Percentiles rank a stretch among this genome's conserved stretches.
Evolutionary conservation across 169 alveolate genomes (phyloP).

Genomic region (Eimeria praecox): DNA sequence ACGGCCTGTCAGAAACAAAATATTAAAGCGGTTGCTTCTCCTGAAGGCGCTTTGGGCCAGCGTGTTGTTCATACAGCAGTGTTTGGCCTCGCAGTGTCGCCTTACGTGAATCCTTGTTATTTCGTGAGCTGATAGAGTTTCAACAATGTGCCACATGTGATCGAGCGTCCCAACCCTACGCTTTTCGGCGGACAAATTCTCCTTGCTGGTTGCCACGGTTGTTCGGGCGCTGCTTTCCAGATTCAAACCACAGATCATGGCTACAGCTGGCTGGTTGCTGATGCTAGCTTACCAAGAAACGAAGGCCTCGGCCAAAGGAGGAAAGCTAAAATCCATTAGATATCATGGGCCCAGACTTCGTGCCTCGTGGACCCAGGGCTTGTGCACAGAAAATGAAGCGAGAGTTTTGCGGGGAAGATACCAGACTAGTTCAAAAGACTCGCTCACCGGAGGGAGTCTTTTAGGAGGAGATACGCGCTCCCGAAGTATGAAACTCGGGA

Average conservation of each 20-base stretch:
- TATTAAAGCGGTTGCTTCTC: not conserved
- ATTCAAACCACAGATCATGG: not conserved
- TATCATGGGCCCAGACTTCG: not conserved
- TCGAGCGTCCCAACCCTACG: slow-evolving; percentile 75
- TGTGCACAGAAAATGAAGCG: not conserved
- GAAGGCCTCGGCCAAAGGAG: not conserved
- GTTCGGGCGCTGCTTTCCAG: slow-evolving; percentile 50
- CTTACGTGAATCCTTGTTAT: slow-evolving; percentile 66
- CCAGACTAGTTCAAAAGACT: not conserved
- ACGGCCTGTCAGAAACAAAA: slow-evolving; percentile 32
- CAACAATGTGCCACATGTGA: slow-evolving; percentile 61
- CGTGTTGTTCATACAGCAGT: not conserved
- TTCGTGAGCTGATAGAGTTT: slow-evolving; percentile 59
- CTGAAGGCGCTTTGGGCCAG: not conserved
- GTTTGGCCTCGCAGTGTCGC: not conserved
- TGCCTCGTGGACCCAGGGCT: not conserved
- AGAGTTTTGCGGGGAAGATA: not conserved
- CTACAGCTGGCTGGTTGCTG: not conserved
- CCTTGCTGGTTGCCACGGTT: slow-evolving; percentile 72
- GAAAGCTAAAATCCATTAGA: not conserved
- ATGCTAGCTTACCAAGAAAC: not conserved
- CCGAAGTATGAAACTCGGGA: slow-evolving; percentile 71
- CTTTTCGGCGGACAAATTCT: not conserved
- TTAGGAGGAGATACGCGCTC: slow-evolving; percentile 64
- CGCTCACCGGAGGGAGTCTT: slow-evolving; percentile 74